A percentile compares a stretch with the other conserved stretches of the same genome.
phyloP scores from a whole-genome alignment of 495 filamentous ascomycete species.

The Evernia prunastri region DNA sequence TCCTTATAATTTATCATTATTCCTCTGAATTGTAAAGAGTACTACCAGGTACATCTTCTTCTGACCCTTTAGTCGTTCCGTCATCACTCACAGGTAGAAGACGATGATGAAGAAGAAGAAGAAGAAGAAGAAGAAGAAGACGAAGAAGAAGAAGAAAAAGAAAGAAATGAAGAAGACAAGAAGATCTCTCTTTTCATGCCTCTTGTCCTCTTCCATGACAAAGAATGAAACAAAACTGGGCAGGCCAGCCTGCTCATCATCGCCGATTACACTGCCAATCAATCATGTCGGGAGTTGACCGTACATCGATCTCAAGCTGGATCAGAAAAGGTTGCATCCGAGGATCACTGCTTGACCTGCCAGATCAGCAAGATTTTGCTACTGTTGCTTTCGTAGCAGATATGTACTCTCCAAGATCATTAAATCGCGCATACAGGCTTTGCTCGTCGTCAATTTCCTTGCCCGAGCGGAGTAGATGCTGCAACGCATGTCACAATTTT shows the following conservation, averaged over 20 bases:
- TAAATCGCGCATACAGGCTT: not conserved
- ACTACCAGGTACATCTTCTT: too few species aligned
- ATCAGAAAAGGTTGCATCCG: not conserved
- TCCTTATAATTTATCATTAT: too few species aligned
- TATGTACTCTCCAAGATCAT: too few species aligned
- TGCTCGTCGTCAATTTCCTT: not conserved
- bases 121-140: too few species aligned
- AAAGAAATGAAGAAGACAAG: too few species aligned
- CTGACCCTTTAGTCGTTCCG: too few species aligned
- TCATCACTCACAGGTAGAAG: too few species aligned
- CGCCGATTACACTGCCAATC: not conserved
- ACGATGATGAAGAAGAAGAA: too few species aligned
- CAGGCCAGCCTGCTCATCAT: not conserved
- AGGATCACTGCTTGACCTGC: not conserved
- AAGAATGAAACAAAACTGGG: not conserved
- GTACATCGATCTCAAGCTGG: not conserved
- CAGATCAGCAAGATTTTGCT: conserved; percentile 1
- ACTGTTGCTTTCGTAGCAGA: too few species aligned
- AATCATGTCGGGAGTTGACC: not conserved
- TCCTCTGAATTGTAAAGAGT: too few species aligned
- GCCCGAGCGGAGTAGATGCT: not conserved
- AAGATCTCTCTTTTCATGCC: not conserved
- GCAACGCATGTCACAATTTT: not conserved
- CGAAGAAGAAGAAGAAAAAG: too few species aligned
- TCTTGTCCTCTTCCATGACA: too few species aligned